Evolutionary conservation across 768 basidiomycete species (phyloP), one percentile per base, ranked within the genome.

Genomic region (Boletus coccyginus): DNA sequence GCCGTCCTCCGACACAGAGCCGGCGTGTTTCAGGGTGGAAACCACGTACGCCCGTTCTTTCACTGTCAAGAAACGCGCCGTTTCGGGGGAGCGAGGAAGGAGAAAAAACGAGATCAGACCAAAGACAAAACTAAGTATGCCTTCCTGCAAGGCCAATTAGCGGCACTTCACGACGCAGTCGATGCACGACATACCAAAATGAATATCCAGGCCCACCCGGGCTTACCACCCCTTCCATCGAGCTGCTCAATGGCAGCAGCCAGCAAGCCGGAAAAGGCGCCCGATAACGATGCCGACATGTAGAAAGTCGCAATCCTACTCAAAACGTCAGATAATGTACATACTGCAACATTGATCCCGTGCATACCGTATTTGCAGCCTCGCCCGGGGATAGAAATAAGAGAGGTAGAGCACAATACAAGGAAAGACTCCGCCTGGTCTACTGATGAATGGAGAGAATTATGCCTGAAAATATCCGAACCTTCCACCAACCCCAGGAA

Each of bases 151-250:
- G 24, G 38, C 3, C 13, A 3, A 29, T 61, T n/a, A 58, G 46
- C 35, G 14, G 24, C 38, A 44, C n/a, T 13, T 44, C 10, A 21
- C 3, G 29, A 41, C n/a, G n/a, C 10, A 17, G 40, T 44, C 3
- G 7, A 5, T 4, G 8, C 44, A 39, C 5, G 2, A 56, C 68
- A 2, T 66, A 81, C 80, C 17, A 82, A 41, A 39, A 83, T 81
- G 59, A 83, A 82, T 59, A 84, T 77, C 84, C 82, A 86, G 35
- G 79, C 73, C 86, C 86, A 88, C 0, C 82, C 86, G 2, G 79
- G 73, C 51, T 71, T 76, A 7, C 82, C 80, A 3, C 71, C 71
- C 71, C 71, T 68, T 13, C 81, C 81, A 44, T 84, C 67, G 75
- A 89, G 82, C 14, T 82, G 68, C n/a, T 75, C 63, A 48, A 89